Conservation (phyloP, 306 rosid species). For the Trifolium pratense region DNA sequence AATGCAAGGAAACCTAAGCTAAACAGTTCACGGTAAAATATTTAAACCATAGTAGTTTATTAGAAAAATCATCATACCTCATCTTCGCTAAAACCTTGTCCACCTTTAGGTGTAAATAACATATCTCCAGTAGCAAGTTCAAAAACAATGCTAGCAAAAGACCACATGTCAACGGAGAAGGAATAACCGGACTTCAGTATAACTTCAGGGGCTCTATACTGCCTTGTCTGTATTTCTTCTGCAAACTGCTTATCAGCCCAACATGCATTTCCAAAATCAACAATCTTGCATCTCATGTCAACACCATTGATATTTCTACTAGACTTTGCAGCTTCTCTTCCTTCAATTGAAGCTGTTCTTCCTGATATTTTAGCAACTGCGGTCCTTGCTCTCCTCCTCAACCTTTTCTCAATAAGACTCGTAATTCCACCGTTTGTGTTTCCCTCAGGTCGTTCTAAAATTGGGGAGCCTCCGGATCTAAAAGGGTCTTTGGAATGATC, state of each 20-base stretch:
- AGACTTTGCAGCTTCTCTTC: constrained; percentile 50
- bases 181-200: constrained; percentile 80
- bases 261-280: constrained; percentile 95
- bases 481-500: constrained; percentile 86
- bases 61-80: constrained; percentile 65
- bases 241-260: constrained; percentile 76
- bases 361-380: constrained; percentile 91
- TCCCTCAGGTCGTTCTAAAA: constrained; percentile 85
- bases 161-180: constrained; percentile 92
- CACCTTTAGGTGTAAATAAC: constrained; percentile 84
- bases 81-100: constrained; percentile 88
- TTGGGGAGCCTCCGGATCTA: constrained; percentile 65
- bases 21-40: constrained; percentile 24
- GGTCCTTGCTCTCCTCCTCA: constrained; percentile 84
- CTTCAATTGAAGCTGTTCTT: constrained; percentile 81
- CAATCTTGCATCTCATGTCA: constrained; percentile 89
- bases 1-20: constrained; percentile 28
- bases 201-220: constrained; percentile 97
- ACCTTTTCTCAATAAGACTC: constrained; percentile 75
- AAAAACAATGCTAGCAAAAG: constrained; percentile 89
- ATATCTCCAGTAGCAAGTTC: constrained; percentile 98
- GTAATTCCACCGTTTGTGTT: constrained; percentile 67
- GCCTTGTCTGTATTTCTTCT: constrained; percentile 93
- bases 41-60: constrained; percentile 24
- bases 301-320: constrained; percentile 68